Evolutionary conservation across 148 eudicot genomes (phyloP), one percentile per base, ranked within the genome.

Genomic region (Camellia sinensis): DNA sequence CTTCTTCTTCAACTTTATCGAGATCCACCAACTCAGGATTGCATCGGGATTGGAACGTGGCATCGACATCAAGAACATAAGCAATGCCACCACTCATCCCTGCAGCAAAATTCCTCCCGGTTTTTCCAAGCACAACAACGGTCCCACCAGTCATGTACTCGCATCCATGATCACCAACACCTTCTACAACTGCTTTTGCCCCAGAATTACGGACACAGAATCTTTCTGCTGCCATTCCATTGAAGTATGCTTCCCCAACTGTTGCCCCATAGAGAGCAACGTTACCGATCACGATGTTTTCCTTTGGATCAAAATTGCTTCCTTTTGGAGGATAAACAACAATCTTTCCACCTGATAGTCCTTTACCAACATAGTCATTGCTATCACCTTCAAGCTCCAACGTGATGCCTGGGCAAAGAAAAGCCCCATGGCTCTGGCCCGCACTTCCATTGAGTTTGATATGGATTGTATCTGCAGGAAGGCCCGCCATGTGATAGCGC

Each of bases 101-200:
- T 0, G 99, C 99, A 76, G 99, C 99, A 85, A 97, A 97, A 82
- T 97, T 97, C 80, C 98, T 88, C 52, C 99, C 99, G 0, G 98
- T 94, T 84, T 94, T 91, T 2, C 99, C 99, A 6, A 97, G 88
- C 54, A 97, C 93, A 43, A 94, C 93, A 61, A 92, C 95, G 21
- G 89, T 92, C 65, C 99, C 99, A 80, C 99, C 99, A 40, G 99
- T 97, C 99, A 97, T 97, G 87, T 97, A 97, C 83, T 97, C 99
- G 56, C 99, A 97, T 43, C 99, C 98, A 81, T 97, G 99, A 81
- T 97, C 99, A 50, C 99, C 99, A 80, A 97, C 97, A 72, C 99
- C 99, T 91, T 97, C 99, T 11, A 94, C 99, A 65, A 97, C 98
- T 46, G 99, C 92, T 84, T 87, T 92, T 29, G 97, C 99, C 73